Base-by-base conservation (phyloP, 306 rosid species). In the Coriaria nepalensis region DNA sequence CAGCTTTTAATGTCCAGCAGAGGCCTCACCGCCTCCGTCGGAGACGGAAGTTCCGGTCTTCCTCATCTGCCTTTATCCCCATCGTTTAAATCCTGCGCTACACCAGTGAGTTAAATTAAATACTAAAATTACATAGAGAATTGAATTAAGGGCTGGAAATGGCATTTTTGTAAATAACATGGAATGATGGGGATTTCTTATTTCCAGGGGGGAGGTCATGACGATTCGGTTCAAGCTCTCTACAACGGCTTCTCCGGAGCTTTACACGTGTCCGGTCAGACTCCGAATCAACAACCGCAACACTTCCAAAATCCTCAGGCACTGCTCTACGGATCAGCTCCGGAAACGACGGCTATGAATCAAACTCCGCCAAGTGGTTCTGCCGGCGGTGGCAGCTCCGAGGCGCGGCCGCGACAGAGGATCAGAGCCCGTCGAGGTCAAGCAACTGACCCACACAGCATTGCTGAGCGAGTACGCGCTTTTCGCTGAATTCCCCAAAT, bases 271-370 rank as follows among this genome's bases (percentile, higher is more conserved):
- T 5, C 55, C 0, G 35, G 49, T 37, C 74, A 59, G 48, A 40
- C 59, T 6, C 46, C 70, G 36, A 63, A 67, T 41, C 81, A 72
- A 20, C 29, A 20, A 12, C 8, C 77, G 12, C 74, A 63, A 33
- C 81, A 74, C 66, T 71, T 74, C 59, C 81, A 74, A 20, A 68
- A 55, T 39, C 75, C 80, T 49, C 83, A 76, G 78, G 87, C 68
- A 43, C 50, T 0, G 11, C 66, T 53, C 60, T 7, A 10, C 4
- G 6, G 48, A 0, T 43, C 35, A 9, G 38, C 9, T 36, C 14
- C 45, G 4, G 13, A 8, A 42, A 15, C n/a, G 35, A 55, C 57
- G 2, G 64, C 46, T 29, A 45, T 52, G 8, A 64, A 57, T 57
- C 69, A 65, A 12, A 41, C 63, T 45, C 67, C 77, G 4, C 60